Evolutionary conservation across 257 asterid genomes (phyloP).

Genomic region (Solanum commersonii): DNA sequence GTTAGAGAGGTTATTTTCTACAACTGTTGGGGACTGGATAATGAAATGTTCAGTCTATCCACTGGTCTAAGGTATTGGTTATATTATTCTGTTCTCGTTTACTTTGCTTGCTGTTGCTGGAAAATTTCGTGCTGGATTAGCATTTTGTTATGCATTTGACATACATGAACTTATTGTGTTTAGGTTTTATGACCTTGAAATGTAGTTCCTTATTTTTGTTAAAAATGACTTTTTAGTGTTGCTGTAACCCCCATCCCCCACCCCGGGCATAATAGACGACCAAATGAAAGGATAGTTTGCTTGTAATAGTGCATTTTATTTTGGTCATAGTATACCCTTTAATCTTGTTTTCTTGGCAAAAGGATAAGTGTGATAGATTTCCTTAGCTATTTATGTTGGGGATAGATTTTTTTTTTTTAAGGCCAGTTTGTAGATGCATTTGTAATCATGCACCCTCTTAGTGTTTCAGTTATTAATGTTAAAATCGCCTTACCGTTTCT

Average conservation of each 20-base stretch:
- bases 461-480: not conserved
- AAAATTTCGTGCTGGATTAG: not conserved
- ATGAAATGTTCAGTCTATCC: slow-evolving; percentile 41
- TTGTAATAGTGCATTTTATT: not conserved
- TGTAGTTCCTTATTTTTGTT: not conserved
- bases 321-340: not conserved
- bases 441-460: not conserved
- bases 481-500: not conserved
- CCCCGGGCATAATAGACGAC: not conserved
- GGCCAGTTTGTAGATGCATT: not conserved
- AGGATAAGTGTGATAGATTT: not conserved
- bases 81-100: not conserved
- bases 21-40: slow-evolving; percentile 58
- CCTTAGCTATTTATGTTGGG: not conserved
- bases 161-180: not conserved
- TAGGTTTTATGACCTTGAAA: not conserved
- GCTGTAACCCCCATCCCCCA: not conserved
- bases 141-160: not conserved
- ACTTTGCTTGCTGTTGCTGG: not conserved
- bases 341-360: not conserved
- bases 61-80: slow-evolving; percentile 34
- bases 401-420: not conserved
- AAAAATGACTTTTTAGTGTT: not conserved
- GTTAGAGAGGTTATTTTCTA: slow-evolving; percentile 29
- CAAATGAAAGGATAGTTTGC: not conserved